Evolutionary conservation across 352 stramenopile genomes (phyloP).

Genomic region (Blastocystis sp.): DNA sequence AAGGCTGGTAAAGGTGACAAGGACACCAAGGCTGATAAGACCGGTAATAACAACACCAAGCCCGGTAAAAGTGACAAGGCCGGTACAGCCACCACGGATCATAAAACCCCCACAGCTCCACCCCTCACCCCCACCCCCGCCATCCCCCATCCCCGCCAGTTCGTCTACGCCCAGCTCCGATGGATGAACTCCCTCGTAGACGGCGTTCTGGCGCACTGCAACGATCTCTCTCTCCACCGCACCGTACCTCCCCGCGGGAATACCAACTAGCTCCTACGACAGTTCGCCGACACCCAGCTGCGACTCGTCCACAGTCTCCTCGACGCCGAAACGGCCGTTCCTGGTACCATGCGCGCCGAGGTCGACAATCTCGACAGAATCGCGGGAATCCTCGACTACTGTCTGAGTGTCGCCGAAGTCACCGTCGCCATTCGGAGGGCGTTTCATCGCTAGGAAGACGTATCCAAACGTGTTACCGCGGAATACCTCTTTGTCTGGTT

Average conservation of each 20-base stretch:
- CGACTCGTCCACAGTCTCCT: neutral
- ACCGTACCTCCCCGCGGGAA: neutral
- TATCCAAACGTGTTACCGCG: neutral
- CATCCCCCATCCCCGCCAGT: too few species aligned
- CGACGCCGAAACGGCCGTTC: too few species aligned
- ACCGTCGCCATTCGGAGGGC: neutral
- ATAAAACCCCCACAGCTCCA: too few species aligned
- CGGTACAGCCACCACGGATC: too few species aligned
- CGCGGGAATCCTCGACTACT: constrained; percentile 21
- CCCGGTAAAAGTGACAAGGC: too few species aligned
- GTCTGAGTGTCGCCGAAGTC: neutral
- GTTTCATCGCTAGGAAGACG: neutral
- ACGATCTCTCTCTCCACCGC: neutral
- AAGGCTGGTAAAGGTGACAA: too few species aligned
- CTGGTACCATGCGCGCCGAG: too few species aligned
- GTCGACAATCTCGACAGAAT: neutral
- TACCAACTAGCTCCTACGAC: neutral
- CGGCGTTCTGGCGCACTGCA: neutral
- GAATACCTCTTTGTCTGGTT: too few species aligned
- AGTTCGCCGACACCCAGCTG: constrained; percentile 30
- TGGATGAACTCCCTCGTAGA: constrained; percentile 6
- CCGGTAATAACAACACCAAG: too few species aligned
- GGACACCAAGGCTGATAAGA: too few species aligned
- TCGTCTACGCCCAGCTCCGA: too few species aligned
- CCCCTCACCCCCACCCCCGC: too few species aligned